Percentiles rank a stretch among this genome's conserved stretches.
Evolutionary conservation across 2,329 filamentous ascomycete species (phyloP).

Genomic region (Aspergillus awamori): DNA sequence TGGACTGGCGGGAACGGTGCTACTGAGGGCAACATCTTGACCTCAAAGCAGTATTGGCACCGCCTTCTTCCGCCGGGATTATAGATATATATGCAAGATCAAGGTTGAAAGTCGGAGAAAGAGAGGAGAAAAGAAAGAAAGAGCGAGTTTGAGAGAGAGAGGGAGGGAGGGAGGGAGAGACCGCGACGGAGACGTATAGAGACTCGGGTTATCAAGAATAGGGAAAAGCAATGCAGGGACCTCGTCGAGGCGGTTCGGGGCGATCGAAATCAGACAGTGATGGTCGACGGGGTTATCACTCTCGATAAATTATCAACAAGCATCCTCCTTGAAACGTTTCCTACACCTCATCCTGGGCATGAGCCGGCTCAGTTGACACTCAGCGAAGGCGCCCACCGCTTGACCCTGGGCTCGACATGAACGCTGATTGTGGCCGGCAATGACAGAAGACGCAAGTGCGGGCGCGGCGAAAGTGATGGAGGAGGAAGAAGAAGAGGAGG

Average conservation of each 20-base stretch:
- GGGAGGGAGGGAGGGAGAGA: neutral
- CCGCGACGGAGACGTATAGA: constrained; percentile 1
- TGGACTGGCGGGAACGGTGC: constrained; percentile 48
- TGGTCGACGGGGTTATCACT: constrained; percentile 28
- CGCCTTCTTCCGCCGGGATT: constrained; percentile 18
- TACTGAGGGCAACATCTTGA: constrained; percentile 54
- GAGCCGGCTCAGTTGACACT: constrained; percentile 26
- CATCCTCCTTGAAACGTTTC: constrained; percentile 48
- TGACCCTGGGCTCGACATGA: constrained; percentile 30
- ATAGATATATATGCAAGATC: neutral
- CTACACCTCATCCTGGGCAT: constrained; percentile 49
- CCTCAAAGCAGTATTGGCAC: constrained; percentile 9
- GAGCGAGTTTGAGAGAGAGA: neutral
- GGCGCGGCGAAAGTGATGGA: constrained; percentile 9
- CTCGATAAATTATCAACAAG: constrained; percentile 39
- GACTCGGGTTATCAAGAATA: constrained; percentile 10
- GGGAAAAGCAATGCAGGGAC: constrained; percentile 17
- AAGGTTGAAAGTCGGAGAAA: constrained; percentile 2
- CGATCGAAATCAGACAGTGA: constrained; percentile 23
- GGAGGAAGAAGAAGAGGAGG: constrained; percentile 9
- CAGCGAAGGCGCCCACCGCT: constrained; percentile 34
- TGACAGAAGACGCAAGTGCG: constrained; percentile 21
- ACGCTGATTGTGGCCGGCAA: constrained; percentile 26
- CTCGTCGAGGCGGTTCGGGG: constrained; percentile 18
- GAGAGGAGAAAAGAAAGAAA: neutral